Percentiles rank a stretch among this genome's conserved stretches.
Conservation (phyloP, 768 basidiomycete genomes). For the Tylopilus felleus region DNA sequence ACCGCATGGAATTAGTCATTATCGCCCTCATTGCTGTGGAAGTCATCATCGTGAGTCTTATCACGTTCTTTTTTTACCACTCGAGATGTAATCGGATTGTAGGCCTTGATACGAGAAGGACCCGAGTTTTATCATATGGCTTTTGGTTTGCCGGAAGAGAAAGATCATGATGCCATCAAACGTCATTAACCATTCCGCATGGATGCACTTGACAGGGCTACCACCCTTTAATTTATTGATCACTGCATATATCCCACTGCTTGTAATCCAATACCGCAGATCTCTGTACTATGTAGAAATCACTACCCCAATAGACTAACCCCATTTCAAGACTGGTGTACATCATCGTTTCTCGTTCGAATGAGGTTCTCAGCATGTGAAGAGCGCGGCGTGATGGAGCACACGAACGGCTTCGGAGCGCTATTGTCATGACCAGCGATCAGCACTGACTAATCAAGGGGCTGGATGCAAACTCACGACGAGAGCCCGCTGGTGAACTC, state of each 20-base stretch:
- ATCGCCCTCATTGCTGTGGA: conserved; percentile 93
- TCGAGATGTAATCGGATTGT: conserved; percentile 1
- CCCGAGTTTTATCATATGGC: conserved; percentile 69
- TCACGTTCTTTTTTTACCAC: background rate
- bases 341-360: conserved; percentile 1
- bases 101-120: conserved; percentile 77
- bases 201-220: background rate
- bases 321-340: background rate
- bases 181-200: conserved; percentile 2
- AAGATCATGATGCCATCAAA: background rate
- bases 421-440: conserved; percentile 9
- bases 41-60: conserved; percentile 73
- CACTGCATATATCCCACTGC: background rate
- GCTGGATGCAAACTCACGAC: conserved; percentile 7
- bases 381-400: conserved; percentile 20
- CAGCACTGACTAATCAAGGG: background rate
- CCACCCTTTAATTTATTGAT: background rate
- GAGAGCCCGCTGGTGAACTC: conserved; percentile 25
- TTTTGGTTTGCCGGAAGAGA: conserved; percentile 19
- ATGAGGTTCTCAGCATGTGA: conserved; percentile 14
- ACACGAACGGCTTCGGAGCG: conserved; percentile 25
- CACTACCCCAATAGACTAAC: background rate
- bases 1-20: conserved; percentile 94
- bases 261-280: conserved; percentile 6
- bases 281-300: background rate